Evolutionary conservation across 331 rosid species (phyloP).

Genomic region (Quercus tomentella): DNA sequence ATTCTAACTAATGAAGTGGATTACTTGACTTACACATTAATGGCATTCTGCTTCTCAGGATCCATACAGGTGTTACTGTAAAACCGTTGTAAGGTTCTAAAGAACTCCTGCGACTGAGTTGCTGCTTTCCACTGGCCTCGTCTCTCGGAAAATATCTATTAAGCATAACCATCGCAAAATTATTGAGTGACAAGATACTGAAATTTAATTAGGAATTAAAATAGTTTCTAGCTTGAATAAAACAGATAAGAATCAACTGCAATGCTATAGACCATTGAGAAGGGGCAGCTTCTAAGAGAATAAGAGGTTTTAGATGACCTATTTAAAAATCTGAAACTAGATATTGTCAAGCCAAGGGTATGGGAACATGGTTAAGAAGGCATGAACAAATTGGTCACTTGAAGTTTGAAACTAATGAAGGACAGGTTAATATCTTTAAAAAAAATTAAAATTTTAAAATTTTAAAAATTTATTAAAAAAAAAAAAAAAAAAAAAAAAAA

Average conservation of each 20-base stretch:
- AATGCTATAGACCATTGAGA: background rate
- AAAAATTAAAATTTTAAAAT: no score
- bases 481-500: background rate
- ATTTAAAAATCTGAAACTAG: conserved; percentile 7
- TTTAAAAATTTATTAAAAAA: no score
- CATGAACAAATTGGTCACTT: background rate
- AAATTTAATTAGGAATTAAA: conserved; percentile 8
- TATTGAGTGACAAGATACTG: background rate
- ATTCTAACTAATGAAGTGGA: background rate
- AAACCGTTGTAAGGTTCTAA: conserved; percentile 85
- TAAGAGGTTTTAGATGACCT: conserved; percentile 8
- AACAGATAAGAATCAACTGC: background rate
- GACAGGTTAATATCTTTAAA: background rate
- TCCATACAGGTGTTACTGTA: conserved; percentile 81
- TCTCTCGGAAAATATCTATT: conserved; percentile 84
- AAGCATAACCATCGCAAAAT: conserved; percentile 14
- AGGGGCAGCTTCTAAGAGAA: background rate
- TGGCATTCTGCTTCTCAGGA: conserved; percentile 75
- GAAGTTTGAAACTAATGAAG: background rate
- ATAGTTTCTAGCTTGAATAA: conserved; percentile 12
- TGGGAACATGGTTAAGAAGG: background rate
- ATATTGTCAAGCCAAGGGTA: conserved; percentile 2
- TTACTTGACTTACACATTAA: conserved; percentile 61
- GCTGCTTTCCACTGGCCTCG: conserved; percentile 99
- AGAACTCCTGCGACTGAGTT: conserved; percentile 84